Evolutionary conservation across 306 rosid species (phyloP).

Genomic region (Calophaca sinica): DNA sequence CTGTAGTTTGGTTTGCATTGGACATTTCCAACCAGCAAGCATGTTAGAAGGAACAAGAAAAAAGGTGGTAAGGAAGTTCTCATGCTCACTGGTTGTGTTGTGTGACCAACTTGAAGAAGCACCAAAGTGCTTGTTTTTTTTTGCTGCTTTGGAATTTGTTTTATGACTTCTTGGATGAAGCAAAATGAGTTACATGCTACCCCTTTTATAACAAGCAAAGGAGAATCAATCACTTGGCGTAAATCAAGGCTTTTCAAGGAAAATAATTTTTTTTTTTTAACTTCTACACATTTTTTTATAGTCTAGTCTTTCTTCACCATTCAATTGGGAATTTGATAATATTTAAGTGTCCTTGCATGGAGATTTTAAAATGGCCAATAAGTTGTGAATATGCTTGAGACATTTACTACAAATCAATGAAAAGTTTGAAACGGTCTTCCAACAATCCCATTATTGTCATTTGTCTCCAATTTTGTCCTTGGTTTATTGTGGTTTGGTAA

Average conservation of each 20-base stretch:
- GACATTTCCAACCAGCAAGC: constrained; percentile 43
- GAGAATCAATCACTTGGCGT: constrained; percentile 50
- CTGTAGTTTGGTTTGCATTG: constrained; percentile 65
- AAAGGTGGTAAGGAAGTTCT: constrained; percentile 1
- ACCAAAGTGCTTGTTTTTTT: constrained; percentile 10
- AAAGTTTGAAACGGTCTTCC: constrained; percentile 16
- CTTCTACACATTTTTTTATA: background rate
- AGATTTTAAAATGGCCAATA: constrained; percentile 20
- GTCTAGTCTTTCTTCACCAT: constrained; percentile 5
- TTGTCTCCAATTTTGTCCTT: constrained; percentile 29
- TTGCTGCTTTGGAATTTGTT: constrained; percentile 36
- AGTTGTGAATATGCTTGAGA: background rate
- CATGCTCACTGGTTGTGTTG: constrained; percentile 36
- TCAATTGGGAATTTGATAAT: constrained; percentile 9
- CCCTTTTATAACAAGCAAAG: constrained; percentile 56
- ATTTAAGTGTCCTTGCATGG: constrained; percentile 16
- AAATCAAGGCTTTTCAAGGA: constrained; percentile 59
- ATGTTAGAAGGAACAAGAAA: constrained; percentile 26
- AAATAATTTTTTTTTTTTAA: background rate
- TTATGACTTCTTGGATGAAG: constrained; percentile 32
- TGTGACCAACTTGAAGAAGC: constrained; percentile 24
- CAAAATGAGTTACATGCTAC: constrained; percentile 17
- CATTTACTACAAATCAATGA: constrained; percentile 4
- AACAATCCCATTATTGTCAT: background rate
- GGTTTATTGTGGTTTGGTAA: constrained; percentile 13